Evolutionary conservation across 116 monocot genomes (phyloP).

Genomic region (Papilionanthe hybrid): DNA sequence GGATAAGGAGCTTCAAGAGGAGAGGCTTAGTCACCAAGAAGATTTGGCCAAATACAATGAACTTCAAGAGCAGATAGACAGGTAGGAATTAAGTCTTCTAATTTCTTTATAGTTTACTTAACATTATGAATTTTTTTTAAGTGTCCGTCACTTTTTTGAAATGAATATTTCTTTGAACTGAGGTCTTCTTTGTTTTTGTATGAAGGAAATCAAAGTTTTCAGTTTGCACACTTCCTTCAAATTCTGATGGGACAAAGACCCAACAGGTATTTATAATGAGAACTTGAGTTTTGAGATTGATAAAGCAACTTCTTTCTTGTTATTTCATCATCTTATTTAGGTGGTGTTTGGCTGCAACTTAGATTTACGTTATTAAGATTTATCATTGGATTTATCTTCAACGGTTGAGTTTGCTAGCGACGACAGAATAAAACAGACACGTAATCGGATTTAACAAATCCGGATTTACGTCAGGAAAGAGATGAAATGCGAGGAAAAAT

Average conservation of each 20-base stretch:
- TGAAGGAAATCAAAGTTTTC: slow-evolving; percentile 9
- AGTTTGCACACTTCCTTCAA: slow-evolving; percentile 1
- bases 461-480: too few relatives aligned
- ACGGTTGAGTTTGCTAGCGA: too few relatives aligned
- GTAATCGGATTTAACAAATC: too few relatives aligned
- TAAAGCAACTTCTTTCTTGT: background rate
- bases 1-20: slow-evolving; percentile 11
- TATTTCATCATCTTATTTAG: background rate
- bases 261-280: slow-evolving; percentile 2
- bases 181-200: background rate
- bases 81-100: background rate
- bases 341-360: too few relatives aligned
- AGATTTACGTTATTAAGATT: too few relatives aligned
- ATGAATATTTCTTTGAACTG: background rate
- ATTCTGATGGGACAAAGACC: slow-evolving; percentile 3
- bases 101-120: background rate
- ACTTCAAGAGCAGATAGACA: slow-evolving; percentile 10
- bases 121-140: background rate
- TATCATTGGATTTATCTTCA: too few relatives aligned
- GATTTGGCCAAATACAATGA: slow-evolving; percentile 7
- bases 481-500: too few relatives aligned
- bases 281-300: background rate
- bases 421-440: too few relatives aligned
- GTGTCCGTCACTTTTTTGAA: background rate
- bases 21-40: slow-evolving; percentile 5